These are phyloP conservation scores for Arabidopsis hybrid DNA, from an alignment of 441 rosid genomes.

Conservation along the genomic window DNA sequence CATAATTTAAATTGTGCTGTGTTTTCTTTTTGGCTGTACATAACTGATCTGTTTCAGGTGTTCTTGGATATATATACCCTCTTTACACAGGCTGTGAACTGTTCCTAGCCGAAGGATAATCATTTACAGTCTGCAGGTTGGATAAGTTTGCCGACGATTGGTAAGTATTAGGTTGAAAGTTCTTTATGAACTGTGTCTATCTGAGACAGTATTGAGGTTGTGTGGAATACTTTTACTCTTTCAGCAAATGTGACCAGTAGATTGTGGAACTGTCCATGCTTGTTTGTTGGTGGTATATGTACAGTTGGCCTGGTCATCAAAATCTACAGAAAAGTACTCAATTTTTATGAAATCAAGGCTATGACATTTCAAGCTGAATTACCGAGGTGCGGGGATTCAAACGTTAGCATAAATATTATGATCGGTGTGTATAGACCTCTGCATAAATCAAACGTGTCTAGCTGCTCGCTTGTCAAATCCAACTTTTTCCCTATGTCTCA, in stretches of 20 bases:
- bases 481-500: background rate
- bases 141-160: slow-evolving; percentile 8
- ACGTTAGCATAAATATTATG: background rate
- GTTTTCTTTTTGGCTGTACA: slow-evolving; percentile 7
- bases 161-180: background rate
- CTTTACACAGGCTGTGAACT: slow-evolving; percentile 27
- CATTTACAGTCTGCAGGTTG: slow-evolving; percentile 11
- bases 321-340: background rate
- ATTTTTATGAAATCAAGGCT: background rate
- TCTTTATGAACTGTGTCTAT: background rate
- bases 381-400: background rate
- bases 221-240: background rate
- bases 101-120: slow-evolving; percentile 15
- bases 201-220: background rate
- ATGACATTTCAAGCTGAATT: background rate
- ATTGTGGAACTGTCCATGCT: background rate
- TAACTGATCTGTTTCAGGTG: slow-evolving; percentile 39
- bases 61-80: slow-evolving; percentile 2
- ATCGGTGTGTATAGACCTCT: background rate
- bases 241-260: background rate
- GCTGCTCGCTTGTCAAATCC: background rate
- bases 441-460: background rate
- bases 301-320: background rate
- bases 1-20: background rate
- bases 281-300: background rate